Conservation (phyloP, 176 grass and related monocot species). For the Ampelocalamus luodianensis region DNA sequence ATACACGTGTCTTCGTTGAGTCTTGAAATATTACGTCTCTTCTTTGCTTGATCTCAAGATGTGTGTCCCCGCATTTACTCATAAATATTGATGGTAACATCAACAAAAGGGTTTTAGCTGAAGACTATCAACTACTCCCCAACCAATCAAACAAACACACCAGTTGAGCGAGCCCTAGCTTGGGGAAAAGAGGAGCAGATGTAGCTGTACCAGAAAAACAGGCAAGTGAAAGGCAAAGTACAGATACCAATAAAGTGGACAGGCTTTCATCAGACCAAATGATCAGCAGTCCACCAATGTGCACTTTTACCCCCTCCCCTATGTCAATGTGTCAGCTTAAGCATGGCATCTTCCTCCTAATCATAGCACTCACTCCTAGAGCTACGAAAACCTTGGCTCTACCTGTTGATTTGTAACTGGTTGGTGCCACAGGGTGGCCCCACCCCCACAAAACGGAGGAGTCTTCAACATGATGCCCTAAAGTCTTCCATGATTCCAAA, state of each 20-base stretch:
- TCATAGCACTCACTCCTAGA: conserved; percentile 68
- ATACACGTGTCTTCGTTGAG: no score
- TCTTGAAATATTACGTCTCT: no score
- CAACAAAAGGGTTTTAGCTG: not conserved
- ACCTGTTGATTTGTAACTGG: conserved; percentile 67
- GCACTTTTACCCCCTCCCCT: conserved; percentile 39
- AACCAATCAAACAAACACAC: conserved; percentile 37
- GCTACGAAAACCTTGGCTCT: conserved; percentile 59
- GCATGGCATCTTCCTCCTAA: conserved; percentile 68
- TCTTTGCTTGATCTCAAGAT: no score
- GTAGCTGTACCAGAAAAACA: conserved; percentile 39
- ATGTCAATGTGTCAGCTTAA: conserved; percentile 58
- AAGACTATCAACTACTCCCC: conserved; percentile 10
- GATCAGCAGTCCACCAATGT: conserved; percentile 58
- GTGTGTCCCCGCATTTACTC: no score
- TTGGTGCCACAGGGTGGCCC: conserved; percentile 29
- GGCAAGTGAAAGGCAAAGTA: conserved; percentile 61
- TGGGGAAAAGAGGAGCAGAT: conserved; percentile 13
- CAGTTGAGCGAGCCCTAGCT: conserved; percentile 28
- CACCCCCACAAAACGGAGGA: conserved; percentile 21
- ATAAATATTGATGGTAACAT: no score
- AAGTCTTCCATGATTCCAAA: conserved; percentile 57
- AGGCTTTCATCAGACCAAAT: conserved; percentile 75
- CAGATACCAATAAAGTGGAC: conserved; percentile 63
- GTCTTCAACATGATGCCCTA: conserved; percentile 44